Base-by-base conservation (phyloP, 306 rosid species). In the Biancaea sappan region DNA sequence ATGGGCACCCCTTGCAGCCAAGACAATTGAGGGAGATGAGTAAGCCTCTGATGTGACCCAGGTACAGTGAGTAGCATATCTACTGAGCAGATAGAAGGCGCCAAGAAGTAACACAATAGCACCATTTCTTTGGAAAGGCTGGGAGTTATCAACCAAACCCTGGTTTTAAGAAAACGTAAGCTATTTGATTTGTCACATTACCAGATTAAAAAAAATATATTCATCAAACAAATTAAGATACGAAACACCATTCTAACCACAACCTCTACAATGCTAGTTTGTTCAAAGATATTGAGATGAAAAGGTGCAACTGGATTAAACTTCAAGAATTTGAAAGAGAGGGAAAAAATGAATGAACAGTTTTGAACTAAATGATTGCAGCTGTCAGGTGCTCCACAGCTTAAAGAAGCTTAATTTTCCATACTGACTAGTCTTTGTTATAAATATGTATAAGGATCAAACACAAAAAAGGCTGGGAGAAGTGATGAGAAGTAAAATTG, bases 21-120 rank as follows among this genome's bases (percentile, higher is more conserved):
- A 83, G 87, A 95, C 99, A 86, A 95, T 95, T 71, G 99, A 95
- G 31, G 99, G 99, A 69, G 99, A 95, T 53, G 99, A 95, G 80
- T 95, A 95, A 46, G 99, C 99, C 89, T 95, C 99, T 4, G 99
- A 92, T 37, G 99, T 95, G 69, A 95, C 99, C 99, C 99, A 95
- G 62, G 98, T 95, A 83, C 99, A 95, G 80, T 95, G 99, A 38
- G 89, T 95, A 18, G 89, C 97, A 86, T 95, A 95, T 84, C 82
- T 88, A 34, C 91, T 88, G 8, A 95, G 99, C 84, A 95, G 87
- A 85, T 88, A 95, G 81, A 95, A 95, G 61, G 96, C 98, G 83
- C 98, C 99, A 2, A 95, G 78, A 76, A 95, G 99, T 68, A 95
- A 74, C 65, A 70, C 84, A 58, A 86, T 72, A 16, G 99, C 98